These are phyloP conservation scores for Eurotiales sp. DNA, from an alignment of 2,329 filamentous ascomycete genomes.

Conservation along the genomic window DNA sequence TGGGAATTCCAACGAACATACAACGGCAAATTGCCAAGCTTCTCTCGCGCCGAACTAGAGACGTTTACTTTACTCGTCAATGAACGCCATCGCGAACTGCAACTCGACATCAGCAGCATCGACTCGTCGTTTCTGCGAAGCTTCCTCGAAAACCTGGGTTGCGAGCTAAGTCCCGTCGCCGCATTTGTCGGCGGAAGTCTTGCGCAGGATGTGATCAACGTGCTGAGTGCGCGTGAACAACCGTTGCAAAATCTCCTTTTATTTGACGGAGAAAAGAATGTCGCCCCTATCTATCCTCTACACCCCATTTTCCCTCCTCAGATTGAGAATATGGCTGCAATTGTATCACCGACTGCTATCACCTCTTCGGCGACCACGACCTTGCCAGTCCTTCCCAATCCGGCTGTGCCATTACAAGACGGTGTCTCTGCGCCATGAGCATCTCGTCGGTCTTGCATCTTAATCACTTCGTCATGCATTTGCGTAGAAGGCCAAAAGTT, in stretches of 20 bases:
- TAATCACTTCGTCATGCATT: neutral
- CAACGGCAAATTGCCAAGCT: conserved; percentile 52
- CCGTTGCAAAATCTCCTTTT: conserved; percentile 93
- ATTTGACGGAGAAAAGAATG: conserved; percentile 79
- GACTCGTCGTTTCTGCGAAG: conserved; percentile 69
- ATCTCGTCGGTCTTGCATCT: neutral
- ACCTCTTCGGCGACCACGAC: neutral
- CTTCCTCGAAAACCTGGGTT: conserved; percentile 82
- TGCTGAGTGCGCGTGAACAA: conserved; percentile 84
- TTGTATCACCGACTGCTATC: conserved; percentile 16
- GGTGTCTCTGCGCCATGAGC: neutral
- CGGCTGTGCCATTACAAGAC: neutral
- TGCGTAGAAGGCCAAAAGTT: too few relatives aligned
- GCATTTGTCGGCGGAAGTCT: conserved; percentile 87
- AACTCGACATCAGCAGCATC: conserved; percentile 64
- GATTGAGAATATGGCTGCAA: conserved; percentile 22
- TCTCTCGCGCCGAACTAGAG: conserved; percentile 63
- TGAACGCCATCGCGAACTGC: conserved; percentile 71
- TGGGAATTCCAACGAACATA: conserved; percentile 76
- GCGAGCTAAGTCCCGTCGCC: conserved; percentile 80
- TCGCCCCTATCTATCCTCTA: conserved; percentile 75
- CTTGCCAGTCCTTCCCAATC: conserved; percentile 1
- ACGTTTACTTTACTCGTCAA: conserved; percentile 74
- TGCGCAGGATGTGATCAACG: conserved; percentile 96
- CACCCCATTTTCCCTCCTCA: conserved; percentile 59